Evolutionary conservation across 2,329 filamentous ascomycete genomes (phyloP).

Genomic region (Venturia oleaginea): DNA sequence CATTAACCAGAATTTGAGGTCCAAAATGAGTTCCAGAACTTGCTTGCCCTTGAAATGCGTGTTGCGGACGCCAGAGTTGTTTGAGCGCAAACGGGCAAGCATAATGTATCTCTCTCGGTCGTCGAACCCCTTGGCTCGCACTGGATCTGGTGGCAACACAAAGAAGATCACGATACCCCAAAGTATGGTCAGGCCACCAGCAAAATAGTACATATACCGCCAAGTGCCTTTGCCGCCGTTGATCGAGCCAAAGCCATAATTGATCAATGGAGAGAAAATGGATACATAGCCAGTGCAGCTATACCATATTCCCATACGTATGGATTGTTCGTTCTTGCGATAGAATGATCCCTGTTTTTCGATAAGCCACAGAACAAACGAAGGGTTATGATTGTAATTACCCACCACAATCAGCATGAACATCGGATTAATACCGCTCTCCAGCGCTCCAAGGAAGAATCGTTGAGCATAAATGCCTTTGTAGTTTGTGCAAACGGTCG

Average conservation of each 20-base stretch:
- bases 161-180: conserved; percentile 28
- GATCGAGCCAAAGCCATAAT: conserved; percentile 40
- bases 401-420: conserved; percentile 38
- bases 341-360: conserved; percentile 15
- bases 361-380: background rate
- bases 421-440: conserved; percentile 40
- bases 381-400: background rate
- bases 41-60: conserved; percentile 37
- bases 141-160: conserved; percentile 23
- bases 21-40: conserved; percentile 27
- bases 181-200: conserved; percentile 30
- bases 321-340: conserved; percentile 19
- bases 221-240: conserved; percentile 28
- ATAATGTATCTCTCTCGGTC: conserved; percentile 24
- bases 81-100: conserved; percentile 21
- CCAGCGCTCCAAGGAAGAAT: conserved; percentile 42
- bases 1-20: conserved; percentile 32
- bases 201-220: conserved; percentile 35
- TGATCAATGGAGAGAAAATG: conserved; percentile 38
- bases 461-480: conserved; percentile 24
- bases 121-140: conserved; percentile 33
- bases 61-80: conserved; percentile 29
- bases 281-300: conserved; percentile 30
- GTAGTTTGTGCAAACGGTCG: conserved; percentile 24
- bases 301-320: conserved; percentile 17